A percentile compares a stretch with the other conserved stretches of the same genome.
Evolutionary conservation across 2,329 filamentous ascomycete genomes (phyloP).

Genomic region (Fusarium solani-melongenae): DNA sequence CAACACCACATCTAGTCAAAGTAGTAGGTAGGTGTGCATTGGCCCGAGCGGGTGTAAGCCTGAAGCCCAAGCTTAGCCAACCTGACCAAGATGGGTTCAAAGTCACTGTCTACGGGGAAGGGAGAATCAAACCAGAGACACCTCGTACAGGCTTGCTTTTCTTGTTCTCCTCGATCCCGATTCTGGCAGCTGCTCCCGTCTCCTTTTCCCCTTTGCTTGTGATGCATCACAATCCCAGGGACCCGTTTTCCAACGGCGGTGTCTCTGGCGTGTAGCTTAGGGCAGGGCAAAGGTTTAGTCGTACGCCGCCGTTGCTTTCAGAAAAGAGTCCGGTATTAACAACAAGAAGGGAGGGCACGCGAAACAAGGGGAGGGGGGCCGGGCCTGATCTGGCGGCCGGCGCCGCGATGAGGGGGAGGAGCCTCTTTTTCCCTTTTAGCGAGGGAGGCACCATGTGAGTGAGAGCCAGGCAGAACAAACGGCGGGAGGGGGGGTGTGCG

Average conservation of each 20-base stretch:
- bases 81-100: background rate
- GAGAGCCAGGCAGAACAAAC: background rate
- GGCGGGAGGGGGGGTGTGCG: background rate
- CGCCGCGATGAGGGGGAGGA: background rate
- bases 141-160: background rate
- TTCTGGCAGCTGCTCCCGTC: background rate
- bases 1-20: background rate
- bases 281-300: constrained; percentile 19
- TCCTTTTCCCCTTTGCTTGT: background rate
- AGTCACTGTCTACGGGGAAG: background rate
- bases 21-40: constrained; percentile 2
- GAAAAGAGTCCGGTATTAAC: background rate
- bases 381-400: background rate
- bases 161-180: background rate
- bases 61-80: constrained; percentile 4
- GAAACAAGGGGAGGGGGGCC: background rate
- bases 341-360: background rate
- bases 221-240: constrained; percentile 22
- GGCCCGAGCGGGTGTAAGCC: constrained; percentile 13
- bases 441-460: background rate
- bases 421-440: background rate
- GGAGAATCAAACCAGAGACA: background rate
- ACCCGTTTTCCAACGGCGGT: constrained; percentile 19
- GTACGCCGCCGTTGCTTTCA: background rate
- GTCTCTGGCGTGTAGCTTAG: constrained; percentile 13